Evolutionary conservation across 768 basidiomycete species (phyloP).

Genomic region (Suillus plorans): DNA sequence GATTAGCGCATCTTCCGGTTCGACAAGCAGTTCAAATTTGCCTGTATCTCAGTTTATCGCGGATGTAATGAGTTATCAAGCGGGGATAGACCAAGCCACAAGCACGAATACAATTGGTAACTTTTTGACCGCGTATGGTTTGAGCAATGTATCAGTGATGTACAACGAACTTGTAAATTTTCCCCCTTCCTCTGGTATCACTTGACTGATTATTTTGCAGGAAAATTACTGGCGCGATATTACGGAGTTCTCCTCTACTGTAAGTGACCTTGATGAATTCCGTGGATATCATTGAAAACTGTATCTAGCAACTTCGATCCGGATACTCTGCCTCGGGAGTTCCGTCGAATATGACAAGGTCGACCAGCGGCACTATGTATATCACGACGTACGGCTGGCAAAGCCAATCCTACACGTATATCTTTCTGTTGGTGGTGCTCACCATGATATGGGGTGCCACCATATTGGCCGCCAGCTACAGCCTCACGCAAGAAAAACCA

Average conservation of each 20-base stretch:
- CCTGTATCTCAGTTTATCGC: neutral
- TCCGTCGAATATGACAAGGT: conserved; percentile 5
- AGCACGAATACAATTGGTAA: conserved; percentile 4
- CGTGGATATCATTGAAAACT: neutral
- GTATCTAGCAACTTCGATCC: conserved; percentile 6
- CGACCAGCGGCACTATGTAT: conserved; percentile 3
- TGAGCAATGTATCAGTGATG: neutral
- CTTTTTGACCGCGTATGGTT: conserved; percentile 1
- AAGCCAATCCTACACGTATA: neutral
- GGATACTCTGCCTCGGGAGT: conserved; percentile 4
- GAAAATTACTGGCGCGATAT: conserved; percentile 12
- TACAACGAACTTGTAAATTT: neutral
- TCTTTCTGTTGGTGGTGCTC: conserved; percentile 1
- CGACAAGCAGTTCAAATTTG: neutral
- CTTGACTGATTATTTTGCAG: neutral
- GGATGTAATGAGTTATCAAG: neutral
- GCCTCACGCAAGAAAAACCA: neutral
- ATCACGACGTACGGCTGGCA: conserved; percentile 9
- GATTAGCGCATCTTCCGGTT: neutral
- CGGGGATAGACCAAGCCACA: neutral
- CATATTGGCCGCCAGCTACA: neutral
- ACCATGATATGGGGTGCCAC: neutral
- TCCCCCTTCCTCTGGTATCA: neutral
- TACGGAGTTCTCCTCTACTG: conserved; percentile 8
- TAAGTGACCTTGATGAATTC: neutral